Evolutionary conservation across 805 yeast genomes (phyloP).

Genomic region (Ogataea pilisensis): DNA sequence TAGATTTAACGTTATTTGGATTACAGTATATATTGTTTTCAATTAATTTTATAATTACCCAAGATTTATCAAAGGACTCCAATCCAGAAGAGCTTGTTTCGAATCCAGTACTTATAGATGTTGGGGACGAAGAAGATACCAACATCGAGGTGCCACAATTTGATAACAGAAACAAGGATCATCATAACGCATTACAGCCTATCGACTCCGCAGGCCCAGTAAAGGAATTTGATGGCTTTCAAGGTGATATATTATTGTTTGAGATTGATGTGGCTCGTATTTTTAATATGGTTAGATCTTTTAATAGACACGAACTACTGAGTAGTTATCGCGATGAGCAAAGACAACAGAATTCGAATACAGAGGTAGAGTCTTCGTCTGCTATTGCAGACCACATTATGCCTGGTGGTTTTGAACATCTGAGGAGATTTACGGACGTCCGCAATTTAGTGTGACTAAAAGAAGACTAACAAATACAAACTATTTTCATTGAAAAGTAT

Average conservation of each 20-base stretch:
- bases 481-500: too few relatives aligned
- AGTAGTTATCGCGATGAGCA: constrained; percentile 3
- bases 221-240: constrained; percentile 39
- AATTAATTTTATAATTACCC: constrained; percentile 29
- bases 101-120: not conserved
- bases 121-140: not conserved
- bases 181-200: constrained; percentile 16
- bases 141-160: not conserved
- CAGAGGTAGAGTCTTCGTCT: not conserved
- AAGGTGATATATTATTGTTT: constrained; percentile 37
- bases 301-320: constrained; percentile 12
- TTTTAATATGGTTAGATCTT: constrained; percentile 20
- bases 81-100: constrained; percentile 4
- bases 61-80: constrained; percentile 23
- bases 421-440: constrained; percentile 12
- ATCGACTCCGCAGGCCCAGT: constrained; percentile 5
- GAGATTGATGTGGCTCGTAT: constrained; percentile 32
- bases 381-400: constrained; percentile 1
- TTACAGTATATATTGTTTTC: constrained; percentile 29
- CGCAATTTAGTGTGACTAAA: constrained; percentile 7
- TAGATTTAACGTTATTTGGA: constrained; percentile 30
- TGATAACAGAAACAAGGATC: constrained; percentile 7
- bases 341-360: not conserved
- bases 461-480: too few relatives aligned
- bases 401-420: constrained; percentile 11